Base-by-base conservation (phyloP, 2,329 filamentous ascomycete genomes). In the Cercospora janseana region DNA sequence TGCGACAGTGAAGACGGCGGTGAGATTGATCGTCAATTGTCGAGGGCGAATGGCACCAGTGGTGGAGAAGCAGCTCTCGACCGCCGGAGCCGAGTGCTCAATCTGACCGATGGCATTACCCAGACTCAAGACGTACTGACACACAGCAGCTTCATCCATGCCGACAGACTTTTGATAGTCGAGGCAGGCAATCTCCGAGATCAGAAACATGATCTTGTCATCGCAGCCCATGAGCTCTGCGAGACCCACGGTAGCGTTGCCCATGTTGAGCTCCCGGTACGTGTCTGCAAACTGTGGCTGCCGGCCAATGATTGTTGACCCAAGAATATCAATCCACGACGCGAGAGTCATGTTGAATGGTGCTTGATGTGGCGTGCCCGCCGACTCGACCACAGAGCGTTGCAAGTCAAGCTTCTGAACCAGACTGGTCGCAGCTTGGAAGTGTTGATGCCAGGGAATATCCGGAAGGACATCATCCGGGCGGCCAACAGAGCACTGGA, bases 181-280 rank as follows among this genome's bases (percentile, higher is more conserved):
- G 46, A 98, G 82, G 70, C 93, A 97, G 47, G 92, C 88, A 63
- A 97, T 95, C 73, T 98, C 93, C 2, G 90, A 95, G 68, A 98
- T 95, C 63, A 97, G 78, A 70, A 95, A 97, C 90, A 98, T 96
- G 71, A 97, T 87, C 16, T 85, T 83, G 72, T 98, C 93, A 58
- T 97, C 92, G 70, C 93, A 97, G 60, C 93, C 93, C 91, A 97
- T 97, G 44, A 97, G 80, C 74, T 95, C 90, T 46, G 86, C 84
- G 28, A 98, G 79, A 8, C 93, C 93, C 7, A 88, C 87, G 2
- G 75, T 72, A 4, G 77, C 72, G 18, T 75, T 73, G 41, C 70
- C 74, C 44, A 95, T 80, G 69, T 95, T 88, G 78, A 96, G 95
- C 69, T 93, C 86, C 42, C 93, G 85, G 73, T 97, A 98, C n/a